Base-by-base conservation (phyloP, 208 protist species). In the Naegleria lovaniensis region DNA sequence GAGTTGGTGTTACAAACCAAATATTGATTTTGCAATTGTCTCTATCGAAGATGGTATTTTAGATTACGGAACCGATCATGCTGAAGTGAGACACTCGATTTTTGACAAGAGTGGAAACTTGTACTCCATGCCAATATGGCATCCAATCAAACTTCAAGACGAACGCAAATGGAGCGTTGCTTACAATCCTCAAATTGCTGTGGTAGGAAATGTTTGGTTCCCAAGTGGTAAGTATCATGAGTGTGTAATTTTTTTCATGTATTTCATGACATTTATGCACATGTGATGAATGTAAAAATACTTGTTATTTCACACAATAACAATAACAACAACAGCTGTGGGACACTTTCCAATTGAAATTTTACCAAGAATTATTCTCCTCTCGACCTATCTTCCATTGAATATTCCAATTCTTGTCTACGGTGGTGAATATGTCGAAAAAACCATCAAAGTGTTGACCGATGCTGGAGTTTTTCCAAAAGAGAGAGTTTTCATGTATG, bases 341-440 rank as follows among this genome's bases (percentile, higher is more conserved):
- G 67, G 67, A 79, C 67, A 79, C n/a, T 79, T 79, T 79, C 67
- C 67, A 79, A 79, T 36, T 79, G 67, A 79, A 79, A 79, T 79
- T 79, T 33, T 79, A 36, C 25, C 25, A 13, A 79, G 67, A 79
- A 36, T 79, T 79, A 13, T 79, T 13, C n/a, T 79, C 7, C n/a
- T 79, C 19, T 13, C 19, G 6, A 29, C 9, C 9, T 33, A 36
- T 36, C 29, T 79, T 13, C 67, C 67, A 36, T 33, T 36, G 0
- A n/a, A 79, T 33, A 79, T 79, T 36, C 67, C 67, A 36, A 79
- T 79, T 33, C 5, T 79, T 36, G 19, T 36, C 9, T 33, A 79
- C n/a, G 29, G n/a, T 79, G 67, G 29, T 15, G 25, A 19, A 79
- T 79, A 36, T 79, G 67, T 33, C 0, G 25, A 79, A 7, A 36